Percentiles rank a stretch among this genome's conserved stretches.
phyloP scores from a whole-genome alignment of 225 moss, liverwort and hornwort species.

The Neckera pumila region DNA sequence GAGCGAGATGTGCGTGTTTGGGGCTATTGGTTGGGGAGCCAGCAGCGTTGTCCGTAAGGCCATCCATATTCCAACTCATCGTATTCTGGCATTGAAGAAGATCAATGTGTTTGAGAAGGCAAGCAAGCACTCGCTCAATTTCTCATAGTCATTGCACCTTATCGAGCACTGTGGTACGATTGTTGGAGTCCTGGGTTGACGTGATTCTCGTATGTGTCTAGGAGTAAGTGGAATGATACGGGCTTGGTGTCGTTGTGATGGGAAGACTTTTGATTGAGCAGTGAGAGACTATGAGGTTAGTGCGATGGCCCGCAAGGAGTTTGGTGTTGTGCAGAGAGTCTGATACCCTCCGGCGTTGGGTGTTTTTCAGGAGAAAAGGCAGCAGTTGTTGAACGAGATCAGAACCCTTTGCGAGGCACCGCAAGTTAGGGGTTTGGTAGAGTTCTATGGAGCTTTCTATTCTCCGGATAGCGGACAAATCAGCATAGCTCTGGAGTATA shows the following conservation, averaged over 20 bases:
- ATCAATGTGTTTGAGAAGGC: conserved; percentile 99
- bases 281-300: background rate
- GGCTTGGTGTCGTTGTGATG: background rate
- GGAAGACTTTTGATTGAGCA: background rate
- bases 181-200: background rate
- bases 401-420: conserved; percentile 97
- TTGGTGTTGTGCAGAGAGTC: background rate
- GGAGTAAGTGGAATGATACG: background rate
- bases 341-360: background rate
- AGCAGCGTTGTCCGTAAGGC: conserved; percentile 99
- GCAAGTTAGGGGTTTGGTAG: conserved; percentile 78
- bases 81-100: conserved; percentile 97
- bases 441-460: conserved; percentile 99
- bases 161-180: background rate
- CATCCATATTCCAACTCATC: conserved; percentile 94
- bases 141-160: background rate
- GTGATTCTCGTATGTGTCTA: background rate
- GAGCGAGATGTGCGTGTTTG: conserved; percentile 97
- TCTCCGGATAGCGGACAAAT: conserved; percentile 98
- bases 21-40: conserved; percentile 98
- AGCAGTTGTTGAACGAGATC: conserved; percentile 97
- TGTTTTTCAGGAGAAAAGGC: conserved; percentile 81
- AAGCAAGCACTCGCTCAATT: conserved; percentile 29
- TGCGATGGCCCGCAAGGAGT: background rate
- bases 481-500: conserved; percentile 98